phyloP scores from a whole-genome alignment of 495 filamentous ascomycete genomes.

The Friedmanniomyces endolithicus region DNA sequence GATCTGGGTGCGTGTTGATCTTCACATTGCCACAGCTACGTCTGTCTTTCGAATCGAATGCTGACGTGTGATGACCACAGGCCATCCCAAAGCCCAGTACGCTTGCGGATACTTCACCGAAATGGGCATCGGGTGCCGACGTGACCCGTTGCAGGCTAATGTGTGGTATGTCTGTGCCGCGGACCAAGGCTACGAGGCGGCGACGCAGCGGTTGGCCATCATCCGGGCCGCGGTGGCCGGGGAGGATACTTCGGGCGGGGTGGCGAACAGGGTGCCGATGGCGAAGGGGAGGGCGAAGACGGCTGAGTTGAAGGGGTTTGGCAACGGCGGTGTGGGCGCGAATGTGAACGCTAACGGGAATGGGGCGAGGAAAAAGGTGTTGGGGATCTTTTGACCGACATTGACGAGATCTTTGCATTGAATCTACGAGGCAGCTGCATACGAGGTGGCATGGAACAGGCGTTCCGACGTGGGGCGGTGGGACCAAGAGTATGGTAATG shows the following conservation, averaged over 20 bases:
- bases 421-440: too few species aligned
- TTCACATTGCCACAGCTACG: not conserved
- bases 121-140: conserved; percentile 90
- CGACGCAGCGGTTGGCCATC: conserved; percentile 69
- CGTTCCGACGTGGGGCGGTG: too few species aligned
- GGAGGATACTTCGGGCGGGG: too few species aligned
- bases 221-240: conserved; percentile 80
- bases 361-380: conserved; percentile 15
- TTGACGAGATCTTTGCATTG: too few species aligned
- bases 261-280: conserved; percentile 25
- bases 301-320: conserved; percentile 17
- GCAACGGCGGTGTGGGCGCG: not conserved
- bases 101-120: conserved; percentile 96
- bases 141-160: conserved; percentile 88
- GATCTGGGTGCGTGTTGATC: conserved; percentile 48
- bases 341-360: too few species aligned
- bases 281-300: conserved; percentile 20
- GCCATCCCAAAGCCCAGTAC: conserved; percentile 85
- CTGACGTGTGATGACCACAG: conserved; percentile 32
- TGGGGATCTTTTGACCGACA: conserved; percentile 14
- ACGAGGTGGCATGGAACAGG: too few species aligned
- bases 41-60: not conserved
- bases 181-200: conserved; percentile 80
- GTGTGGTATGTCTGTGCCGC: conserved; percentile 97
- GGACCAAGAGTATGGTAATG: too few species aligned